A percentile compares a stretch with the other conserved stretches of the same genome.
phyloP scores from a whole-genome alignment of 2,329 filamentous ascomycete species.

The Aspergillus flavus region DNA sequence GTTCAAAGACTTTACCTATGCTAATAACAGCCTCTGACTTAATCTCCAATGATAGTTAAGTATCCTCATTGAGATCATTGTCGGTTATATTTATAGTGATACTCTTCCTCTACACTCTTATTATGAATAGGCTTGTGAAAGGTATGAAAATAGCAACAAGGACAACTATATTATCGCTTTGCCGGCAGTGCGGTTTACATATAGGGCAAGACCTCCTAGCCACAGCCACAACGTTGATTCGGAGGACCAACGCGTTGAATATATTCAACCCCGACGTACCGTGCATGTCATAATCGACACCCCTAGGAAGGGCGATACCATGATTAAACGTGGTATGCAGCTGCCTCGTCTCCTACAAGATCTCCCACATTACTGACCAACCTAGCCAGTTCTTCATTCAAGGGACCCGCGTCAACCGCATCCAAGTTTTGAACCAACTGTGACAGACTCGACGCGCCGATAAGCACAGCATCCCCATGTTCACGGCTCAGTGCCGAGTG shows the following conservation, averaged over 20 bases:
- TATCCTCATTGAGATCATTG: neutral
- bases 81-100: neutral
- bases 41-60: too few relatives aligned
- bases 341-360: neutral
- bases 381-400: slow-evolving; percentile 44
- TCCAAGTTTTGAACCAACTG: slow-evolving; percentile 45
- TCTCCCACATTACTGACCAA: neutral
- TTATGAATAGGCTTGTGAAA: neutral
- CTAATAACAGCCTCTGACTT: too few relatives aligned
- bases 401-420: slow-evolving; percentile 42
- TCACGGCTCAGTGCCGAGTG: slow-evolving; percentile 42
- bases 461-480: slow-evolving; percentile 41
- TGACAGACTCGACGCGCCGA: slow-evolving; percentile 39
- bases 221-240: neutral
- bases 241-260: neutral
- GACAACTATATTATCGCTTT: neutral
- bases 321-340: neutral
- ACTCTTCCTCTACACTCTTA: neutral
- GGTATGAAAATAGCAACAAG: neutral
- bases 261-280: neutral
- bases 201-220: neutral
- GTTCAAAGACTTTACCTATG: too few relatives aligned
- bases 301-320: neutral
- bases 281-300: neutral
- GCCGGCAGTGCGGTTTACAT: neutral